phyloP scores from a whole-genome alignment of 805 yeast genomes.

The Priceomyces castillae region DNA sequence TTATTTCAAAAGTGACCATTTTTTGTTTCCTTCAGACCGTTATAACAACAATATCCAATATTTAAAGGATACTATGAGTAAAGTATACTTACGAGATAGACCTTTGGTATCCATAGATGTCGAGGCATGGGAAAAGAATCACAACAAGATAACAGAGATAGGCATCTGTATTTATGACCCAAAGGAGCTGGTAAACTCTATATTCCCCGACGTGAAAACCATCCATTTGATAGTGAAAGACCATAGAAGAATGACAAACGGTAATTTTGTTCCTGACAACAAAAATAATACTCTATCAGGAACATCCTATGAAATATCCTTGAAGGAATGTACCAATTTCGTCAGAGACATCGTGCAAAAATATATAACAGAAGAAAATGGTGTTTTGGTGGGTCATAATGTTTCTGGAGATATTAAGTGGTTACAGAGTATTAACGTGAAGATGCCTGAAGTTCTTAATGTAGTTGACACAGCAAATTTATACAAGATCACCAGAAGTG shows the following conservation, averaged over 20 bases:
- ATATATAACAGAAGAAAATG: constrained; percentile 34
- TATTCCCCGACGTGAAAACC: constrained; percentile 41
- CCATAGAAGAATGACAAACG: constrained; percentile 38
- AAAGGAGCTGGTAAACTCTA: constrained; percentile 33
- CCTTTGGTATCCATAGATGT: constrained; percentile 51
- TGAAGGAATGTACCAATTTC: constrained; percentile 34
- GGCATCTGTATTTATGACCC: constrained; percentile 62
- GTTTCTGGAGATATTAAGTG: constrained; percentile 53
- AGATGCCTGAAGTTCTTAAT: constrained; percentile 34
- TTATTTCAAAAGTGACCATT: constrained; percentile 20
- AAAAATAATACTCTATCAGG: constrained; percentile 53
- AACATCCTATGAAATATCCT: constrained; percentile 39
- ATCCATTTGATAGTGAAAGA: constrained; percentile 48
- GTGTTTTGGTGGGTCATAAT: constrained; percentile 57
- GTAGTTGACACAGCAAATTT: constrained; percentile 49
- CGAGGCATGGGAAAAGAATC: constrained; percentile 54
- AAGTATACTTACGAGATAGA: constrained; percentile 21
- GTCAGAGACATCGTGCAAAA: constrained; percentile 43
- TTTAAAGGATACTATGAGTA: constrained; percentile 16
- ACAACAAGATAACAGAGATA: constrained; percentile 50
- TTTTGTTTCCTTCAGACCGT: constrained; percentile 15
- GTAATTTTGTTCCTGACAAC: constrained; percentile 53
- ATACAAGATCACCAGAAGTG: constrained; percentile 37
- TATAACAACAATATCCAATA: constrained; percentile 7
- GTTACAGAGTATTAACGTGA: constrained; percentile 46